Conservation (phyloP, 768 basidiomycete genomes). For the Hygrocybe punicea region DNA sequence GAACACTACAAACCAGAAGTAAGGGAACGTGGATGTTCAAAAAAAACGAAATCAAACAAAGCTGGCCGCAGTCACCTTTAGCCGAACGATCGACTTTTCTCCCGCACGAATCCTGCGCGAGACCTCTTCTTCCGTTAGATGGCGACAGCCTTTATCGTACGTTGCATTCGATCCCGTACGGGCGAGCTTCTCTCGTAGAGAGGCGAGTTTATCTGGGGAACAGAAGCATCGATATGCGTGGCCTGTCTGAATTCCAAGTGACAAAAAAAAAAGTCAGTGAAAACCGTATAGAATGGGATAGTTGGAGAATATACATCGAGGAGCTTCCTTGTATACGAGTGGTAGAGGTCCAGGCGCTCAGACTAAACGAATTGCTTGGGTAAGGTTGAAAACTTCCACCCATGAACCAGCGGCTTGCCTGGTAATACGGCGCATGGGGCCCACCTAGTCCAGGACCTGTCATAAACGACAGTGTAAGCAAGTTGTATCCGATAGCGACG, state of each 20-base stretch:
- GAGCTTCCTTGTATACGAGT: constrained; percentile 64
- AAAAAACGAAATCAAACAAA: too few species aligned
- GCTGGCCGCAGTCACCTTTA: constrained; percentile 78
- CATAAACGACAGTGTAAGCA: too few species aligned
- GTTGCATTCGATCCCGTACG: constrained; percentile 70
- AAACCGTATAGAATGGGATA: background rate
- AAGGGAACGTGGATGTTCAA: too few species aligned
- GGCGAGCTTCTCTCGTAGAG: constrained; percentile 66
- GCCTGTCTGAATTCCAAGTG: constrained; percentile 52
- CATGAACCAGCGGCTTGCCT: constrained; percentile 48
- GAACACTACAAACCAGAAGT: too few species aligned
- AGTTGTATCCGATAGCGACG: background rate
- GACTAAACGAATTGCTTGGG: constrained; percentile 53
- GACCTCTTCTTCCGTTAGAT: constrained; percentile 84
- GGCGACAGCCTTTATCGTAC: constrained; percentile 87
- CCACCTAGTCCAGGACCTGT: constrained; percentile 77
- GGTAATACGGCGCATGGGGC: constrained; percentile 80
- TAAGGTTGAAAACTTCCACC: background rate
- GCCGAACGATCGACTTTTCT: constrained; percentile 76
- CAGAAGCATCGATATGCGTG: constrained; percentile 97
- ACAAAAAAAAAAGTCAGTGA: background rate
- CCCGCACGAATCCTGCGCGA: constrained; percentile 68
- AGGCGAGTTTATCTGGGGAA: constrained; percentile 62
- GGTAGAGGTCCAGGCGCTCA: constrained; percentile 84
- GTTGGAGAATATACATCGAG: constrained; percentile 55